Conservation (phyloP, 164 flowering plant genomes). For the Stephania yunnanensis region DNA sequence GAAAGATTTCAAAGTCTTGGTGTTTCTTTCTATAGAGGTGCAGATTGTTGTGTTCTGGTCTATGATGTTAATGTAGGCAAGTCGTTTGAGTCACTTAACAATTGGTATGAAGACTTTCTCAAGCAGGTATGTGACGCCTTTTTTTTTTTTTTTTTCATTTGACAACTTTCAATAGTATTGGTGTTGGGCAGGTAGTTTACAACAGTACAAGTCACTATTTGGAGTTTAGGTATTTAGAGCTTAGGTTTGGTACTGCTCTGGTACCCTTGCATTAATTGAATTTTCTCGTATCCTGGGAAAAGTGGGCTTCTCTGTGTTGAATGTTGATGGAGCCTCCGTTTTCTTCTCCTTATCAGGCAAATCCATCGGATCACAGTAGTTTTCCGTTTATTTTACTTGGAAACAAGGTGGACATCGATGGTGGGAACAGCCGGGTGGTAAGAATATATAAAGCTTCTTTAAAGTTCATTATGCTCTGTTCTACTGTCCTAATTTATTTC, state of each 20-base stretch:
- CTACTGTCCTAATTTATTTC: constrained; percentile 3
- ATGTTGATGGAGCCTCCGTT: not conserved
- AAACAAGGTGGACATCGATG: constrained; percentile 90
- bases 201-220: too few species aligned
- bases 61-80: constrained; percentile 87
- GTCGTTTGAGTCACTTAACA: constrained; percentile 81
- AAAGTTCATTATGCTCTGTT: not conserved
- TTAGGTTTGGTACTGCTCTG: not conserved
- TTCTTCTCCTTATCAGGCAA: constrained; percentile 49
- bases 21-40: constrained; percentile 91
- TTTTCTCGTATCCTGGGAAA: not conserved
- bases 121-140: constrained; percentile 52
- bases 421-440: constrained; percentile 97
- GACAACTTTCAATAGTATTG: not conserved
- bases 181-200: not conserved
- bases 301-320: too few species aligned
- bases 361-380: constrained; percentile 59
- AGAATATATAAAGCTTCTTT: constrained; percentile 13
- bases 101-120: constrained; percentile 94
- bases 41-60: constrained; percentile 92
- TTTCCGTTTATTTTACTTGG: constrained; percentile 91
- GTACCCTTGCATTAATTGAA: not conserved
- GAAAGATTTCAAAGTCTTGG: constrained; percentile 97
- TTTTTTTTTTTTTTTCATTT: not conserved
- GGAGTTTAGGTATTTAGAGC: not conserved